A percentile compares a stretch with the other conserved stretches of the same genome.
Conservation (phyloP, 352 stramenopile genomes). For the Aphanomyces invadans region DNA sequence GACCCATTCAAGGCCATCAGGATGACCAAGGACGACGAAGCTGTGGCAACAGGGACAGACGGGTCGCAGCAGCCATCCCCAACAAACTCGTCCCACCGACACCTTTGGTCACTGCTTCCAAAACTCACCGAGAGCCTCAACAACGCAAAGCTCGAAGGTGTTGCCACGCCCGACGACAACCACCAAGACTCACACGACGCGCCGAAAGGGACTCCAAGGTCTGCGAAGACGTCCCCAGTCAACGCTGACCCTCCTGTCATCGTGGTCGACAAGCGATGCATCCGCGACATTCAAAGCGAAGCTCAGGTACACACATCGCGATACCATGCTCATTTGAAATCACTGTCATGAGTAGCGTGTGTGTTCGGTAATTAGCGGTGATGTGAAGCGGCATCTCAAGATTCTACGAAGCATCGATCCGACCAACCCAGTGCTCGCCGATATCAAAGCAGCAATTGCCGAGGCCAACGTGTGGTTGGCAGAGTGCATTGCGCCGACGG, state of each 20-base stretch:
- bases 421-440: background rate
- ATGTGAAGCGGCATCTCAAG: conserved; percentile 17
- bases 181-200: background rate
- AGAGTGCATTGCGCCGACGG: conserved; percentile 1
- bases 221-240: background rate
- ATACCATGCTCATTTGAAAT: too few species aligned
- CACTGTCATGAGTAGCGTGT: background rate
- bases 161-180: background rate
- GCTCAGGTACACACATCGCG: too few species aligned
- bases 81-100: background rate
- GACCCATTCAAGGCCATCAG: background rate
- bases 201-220: too few species aligned
- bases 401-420: conserved; percentile 10
- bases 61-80: background rate
- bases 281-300: conserved; percentile 15
- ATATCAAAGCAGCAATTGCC: background rate
- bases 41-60: background rate
- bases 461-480: conserved; percentile 14
- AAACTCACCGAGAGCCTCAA: background rate
- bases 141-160: background rate
- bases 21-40: background rate
- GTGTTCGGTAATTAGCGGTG: conserved; percentile 2
- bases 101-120: background rate
- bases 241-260: background rate
- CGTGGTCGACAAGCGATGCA: background rate